Evolutionary conservation across 352 stramenopile genomes (phyloP).

Genomic region (Hyphochytrium catenoides): DNA sequence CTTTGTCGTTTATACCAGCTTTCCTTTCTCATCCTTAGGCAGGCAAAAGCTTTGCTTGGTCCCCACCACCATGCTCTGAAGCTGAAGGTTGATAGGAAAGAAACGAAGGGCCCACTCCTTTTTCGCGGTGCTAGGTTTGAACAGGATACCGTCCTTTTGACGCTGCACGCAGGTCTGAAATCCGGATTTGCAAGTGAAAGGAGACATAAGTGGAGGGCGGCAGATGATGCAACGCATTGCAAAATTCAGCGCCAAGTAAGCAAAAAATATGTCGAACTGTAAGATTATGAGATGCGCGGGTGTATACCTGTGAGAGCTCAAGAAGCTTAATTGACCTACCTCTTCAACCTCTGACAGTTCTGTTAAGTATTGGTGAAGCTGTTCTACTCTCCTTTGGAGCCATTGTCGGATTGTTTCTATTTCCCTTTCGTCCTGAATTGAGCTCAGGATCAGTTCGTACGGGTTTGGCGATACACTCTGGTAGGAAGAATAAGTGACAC

Average conservation of each 20-base stretch:
- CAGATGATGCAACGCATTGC: too few species aligned
- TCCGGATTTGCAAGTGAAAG: too few species aligned
- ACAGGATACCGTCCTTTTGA: slow-evolving; percentile 64
- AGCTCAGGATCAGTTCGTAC: slow-evolving; percentile 57
- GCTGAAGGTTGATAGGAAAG: slow-evolving; percentile 60
- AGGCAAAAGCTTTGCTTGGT: slow-evolving; percentile 41
- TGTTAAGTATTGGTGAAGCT: slow-evolving; percentile 50
- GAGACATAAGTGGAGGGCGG: too few species aligned
- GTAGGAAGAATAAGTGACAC: too few species aligned
- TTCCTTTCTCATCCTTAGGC: slow-evolving; percentile 56
- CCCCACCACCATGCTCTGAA: slow-evolving; percentile 52
- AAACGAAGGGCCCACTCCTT: slow-evolving; percentile 50
- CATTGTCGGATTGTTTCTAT: slow-evolving; percentile 37
- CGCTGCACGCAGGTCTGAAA: slow-evolving; percentile 56
- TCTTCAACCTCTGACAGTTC: slow-evolving; percentile 49
- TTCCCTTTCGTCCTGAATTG: slow-evolving; percentile 60
- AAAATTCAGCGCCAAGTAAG: too few species aligned
- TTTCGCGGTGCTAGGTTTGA: slow-evolving; percentile 63
- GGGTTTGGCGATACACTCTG: too few species aligned
- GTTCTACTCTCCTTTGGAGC: slow-evolving; percentile 43
- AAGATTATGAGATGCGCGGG: too few species aligned
- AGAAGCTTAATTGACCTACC: too few species aligned
- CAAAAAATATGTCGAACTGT: too few species aligned
- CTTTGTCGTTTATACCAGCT: too few species aligned
- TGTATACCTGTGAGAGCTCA: too few species aligned